Conservation (phyloP, 805 yeast species). For the Zygoascus flipseniorum region DNA sequence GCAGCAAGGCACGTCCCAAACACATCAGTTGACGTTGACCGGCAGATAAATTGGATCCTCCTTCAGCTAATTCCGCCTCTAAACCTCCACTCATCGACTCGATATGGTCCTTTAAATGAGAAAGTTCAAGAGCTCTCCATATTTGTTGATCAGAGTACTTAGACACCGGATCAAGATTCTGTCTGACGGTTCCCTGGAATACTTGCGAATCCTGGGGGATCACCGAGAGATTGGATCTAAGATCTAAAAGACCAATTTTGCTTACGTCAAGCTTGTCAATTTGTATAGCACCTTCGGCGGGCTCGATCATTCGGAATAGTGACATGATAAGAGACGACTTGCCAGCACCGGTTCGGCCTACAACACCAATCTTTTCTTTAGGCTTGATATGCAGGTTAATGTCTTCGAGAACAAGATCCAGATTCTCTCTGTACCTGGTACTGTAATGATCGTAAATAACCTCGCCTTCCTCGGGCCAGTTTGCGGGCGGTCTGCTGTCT, state of each 20-base stretch:
- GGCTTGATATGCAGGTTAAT: conserved; percentile 57
- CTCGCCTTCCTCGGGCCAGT: conserved; percentile 66
- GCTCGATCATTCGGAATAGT: conserved; percentile 50
- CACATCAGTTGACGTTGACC: conserved; percentile 81
- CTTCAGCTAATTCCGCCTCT: conserved; percentile 49
- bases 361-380: conserved; percentile 76
- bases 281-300: conserved; percentile 40
- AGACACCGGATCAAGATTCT: conserved; percentile 55
- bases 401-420: conserved; percentile 61
- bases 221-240: conserved; percentile 50
- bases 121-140: conserved; percentile 49
- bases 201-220: conserved; percentile 67
- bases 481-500: conserved; percentile 50
- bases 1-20: conserved; percentile 67
- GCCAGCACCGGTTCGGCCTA: conserved; percentile 87
- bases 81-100: conserved; percentile 38
- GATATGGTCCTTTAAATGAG: conserved; percentile 46
- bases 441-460: conserved; percentile 60
- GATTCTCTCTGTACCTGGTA: conserved; percentile 57
- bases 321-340: conserved; percentile 77
- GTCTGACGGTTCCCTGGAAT: conserved; percentile 53
- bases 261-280: conserved; percentile 51
- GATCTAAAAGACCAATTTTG: conserved; percentile 44
- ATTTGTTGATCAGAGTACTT: conserved; percentile 39
- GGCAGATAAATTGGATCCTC: conserved; percentile 69